phyloP scores from a whole-genome alignment of 306 rosid genomes.

The Cucurbita ficifolia region DNA sequence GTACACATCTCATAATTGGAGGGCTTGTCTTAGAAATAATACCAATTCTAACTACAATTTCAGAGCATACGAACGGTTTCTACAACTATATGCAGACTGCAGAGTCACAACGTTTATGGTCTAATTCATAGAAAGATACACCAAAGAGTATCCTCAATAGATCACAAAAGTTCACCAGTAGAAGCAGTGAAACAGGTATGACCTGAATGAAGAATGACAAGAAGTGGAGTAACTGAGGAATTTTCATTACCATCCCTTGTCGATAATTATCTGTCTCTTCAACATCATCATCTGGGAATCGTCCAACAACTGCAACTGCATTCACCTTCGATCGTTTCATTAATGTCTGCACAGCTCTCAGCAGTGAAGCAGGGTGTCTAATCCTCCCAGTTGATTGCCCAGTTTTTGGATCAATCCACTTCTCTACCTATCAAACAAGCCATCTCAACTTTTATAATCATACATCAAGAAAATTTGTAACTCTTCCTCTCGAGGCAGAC shows the following conservation, averaged over 20 bases:
- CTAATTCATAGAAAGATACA: not conserved
- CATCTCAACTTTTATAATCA: constrained; percentile 13
- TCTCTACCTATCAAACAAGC: constrained; percentile 50
- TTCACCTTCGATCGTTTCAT: constrained; percentile 38
- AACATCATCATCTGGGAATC: constrained; percentile 69
- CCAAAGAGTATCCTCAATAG: not conserved
- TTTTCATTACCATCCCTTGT: constrained; percentile 53
- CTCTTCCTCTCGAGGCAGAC: not conserved
- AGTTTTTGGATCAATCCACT: constrained; percentile 66
- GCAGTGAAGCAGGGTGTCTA: constrained; percentile 56
- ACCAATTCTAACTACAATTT: not conserved
- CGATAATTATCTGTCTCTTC: constrained; percentile 62
- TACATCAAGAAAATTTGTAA: no score
- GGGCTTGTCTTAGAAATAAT: not conserved
- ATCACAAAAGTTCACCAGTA: not conserved
- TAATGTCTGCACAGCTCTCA: constrained; percentile 52
- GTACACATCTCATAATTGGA: not conserved
- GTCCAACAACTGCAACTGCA: constrained; percentile 84
- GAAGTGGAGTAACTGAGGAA: not conserved
- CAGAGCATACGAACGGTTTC: not conserved
- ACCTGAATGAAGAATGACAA: not conserved
- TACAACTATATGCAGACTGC: not conserved
- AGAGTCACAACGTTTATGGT: not conserved
- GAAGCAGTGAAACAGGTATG: not conserved
- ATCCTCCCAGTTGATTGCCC: constrained; percentile 85